Conservation (phyloP, 2,329 filamentous ascomycete genomes). For the Didymella pomorum region DNA sequence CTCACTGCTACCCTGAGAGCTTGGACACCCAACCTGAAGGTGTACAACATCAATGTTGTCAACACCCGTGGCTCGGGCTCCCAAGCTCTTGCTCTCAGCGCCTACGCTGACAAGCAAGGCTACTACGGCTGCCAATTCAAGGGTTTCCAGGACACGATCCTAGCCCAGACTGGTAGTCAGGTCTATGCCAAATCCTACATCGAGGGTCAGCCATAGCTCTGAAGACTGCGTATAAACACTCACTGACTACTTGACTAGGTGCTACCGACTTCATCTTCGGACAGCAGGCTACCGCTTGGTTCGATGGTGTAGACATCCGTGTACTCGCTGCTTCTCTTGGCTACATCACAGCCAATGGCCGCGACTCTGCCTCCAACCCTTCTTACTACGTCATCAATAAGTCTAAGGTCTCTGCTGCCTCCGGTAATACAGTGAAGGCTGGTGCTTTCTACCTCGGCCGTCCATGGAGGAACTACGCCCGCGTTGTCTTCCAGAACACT, state of each 20-base stretch:
- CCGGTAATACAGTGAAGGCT: slow-evolving; percentile 47
- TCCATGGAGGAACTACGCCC: slow-evolving; percentile 61
- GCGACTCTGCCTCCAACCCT: slow-evolving; percentile 41
- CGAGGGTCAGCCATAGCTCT: slow-evolving; percentile 49
- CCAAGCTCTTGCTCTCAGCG: slow-evolving; percentile 63
- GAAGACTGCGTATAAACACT: neutral
- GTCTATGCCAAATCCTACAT: slow-evolving; percentile 66
- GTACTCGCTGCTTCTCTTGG: slow-evolving; percentile 54
- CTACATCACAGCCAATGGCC: slow-evolving; percentile 51
- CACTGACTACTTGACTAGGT: neutral
- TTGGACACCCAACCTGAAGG: slow-evolving; percentile 60
- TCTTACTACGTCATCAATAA: slow-evolving; percentile 66
- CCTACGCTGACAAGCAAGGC: slow-evolving; percentile 60
- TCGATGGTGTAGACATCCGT: slow-evolving; percentile 59
- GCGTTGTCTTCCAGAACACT: slow-evolving; percentile 63
- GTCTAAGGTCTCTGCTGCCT: slow-evolving; percentile 56
- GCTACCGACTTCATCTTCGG: slow-evolving; percentile 69
- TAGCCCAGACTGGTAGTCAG: slow-evolving; percentile 58
- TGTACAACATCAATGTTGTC: slow-evolving; percentile 69
- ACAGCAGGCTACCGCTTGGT: slow-evolving; percentile 61
- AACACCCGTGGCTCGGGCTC: slow-evolving; percentile 56
- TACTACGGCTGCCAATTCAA: slow-evolving; percentile 66
- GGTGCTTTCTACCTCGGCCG: slow-evolving; percentile 61
- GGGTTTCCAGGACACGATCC: slow-evolving; percentile 65
- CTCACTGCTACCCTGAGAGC: slow-evolving; percentile 61